Base-by-base conservation (phyloP, 2,329 filamentous ascomycete species). In the Colletotrichum graminicola region DNA sequence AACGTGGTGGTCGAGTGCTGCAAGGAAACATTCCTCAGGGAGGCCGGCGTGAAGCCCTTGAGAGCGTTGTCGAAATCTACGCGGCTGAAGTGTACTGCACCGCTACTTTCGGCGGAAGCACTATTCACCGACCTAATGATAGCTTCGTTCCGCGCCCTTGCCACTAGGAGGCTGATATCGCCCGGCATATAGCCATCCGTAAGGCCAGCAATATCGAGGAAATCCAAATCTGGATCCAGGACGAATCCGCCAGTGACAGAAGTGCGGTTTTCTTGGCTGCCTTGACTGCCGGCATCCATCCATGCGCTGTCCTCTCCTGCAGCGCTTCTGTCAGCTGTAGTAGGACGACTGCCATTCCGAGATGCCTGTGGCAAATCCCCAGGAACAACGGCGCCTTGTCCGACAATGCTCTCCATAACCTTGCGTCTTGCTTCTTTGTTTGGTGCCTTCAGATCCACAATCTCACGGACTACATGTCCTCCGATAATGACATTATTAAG, bases 181-280 rank as follows among this genome's bases (percentile, higher is more conserved):
- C 95, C 96, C 0, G 96, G 95, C 95, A 98, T 98, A 79, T 98
- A 99, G 0, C 96, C 96, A 78, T 99, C 96, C 0, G 95, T 98
- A 75, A 95, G 92, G 1, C 96, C 95, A 23, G 97, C 94, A 67
- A 99, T 88, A 74, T 98, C 95, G 11, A 98, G 89, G 69, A 98
- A 93, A 79, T 99, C 96, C 12, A 99, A 89, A 60, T 92, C 89
- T 0, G 89, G 83, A 69, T 94, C 92, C 7, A 97, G 84, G 1
- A 91, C 82, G 76, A 97, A 96, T 0, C 92, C 92, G 64, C 89
- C 88, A 5, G 83, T 80, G 59, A 79, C 81, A 18, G 77, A 64
- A 14, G 76, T 77, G 1, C 76, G 66, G 6, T 75, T 74, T 18
- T 82, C 80, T 43, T 83, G 80, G 71, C 88, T 90, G 8, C 83